Percentiles rank a stretch among this genome's conserved stretches.
Evolutionary conservation across 768 basidiomycete genomes (phyloP).

Genomic region (Leccinum obscurum): DNA sequence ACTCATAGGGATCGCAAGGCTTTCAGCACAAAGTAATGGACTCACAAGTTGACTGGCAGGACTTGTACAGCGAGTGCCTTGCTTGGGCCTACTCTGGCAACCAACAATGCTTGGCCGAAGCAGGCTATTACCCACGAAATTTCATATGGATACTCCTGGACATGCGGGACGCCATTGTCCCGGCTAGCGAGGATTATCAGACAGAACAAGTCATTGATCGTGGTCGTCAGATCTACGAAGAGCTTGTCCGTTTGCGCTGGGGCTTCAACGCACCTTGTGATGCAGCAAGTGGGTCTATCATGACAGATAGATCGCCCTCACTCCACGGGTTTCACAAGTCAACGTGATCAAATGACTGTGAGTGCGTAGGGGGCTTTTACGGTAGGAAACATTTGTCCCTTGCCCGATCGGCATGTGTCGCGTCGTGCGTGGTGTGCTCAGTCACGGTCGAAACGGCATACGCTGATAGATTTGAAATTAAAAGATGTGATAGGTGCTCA

Average conservation of each 20-base stretch:
- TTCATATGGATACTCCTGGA: not conserved
- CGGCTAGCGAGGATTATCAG: not conserved
- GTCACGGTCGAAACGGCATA: not conserved
- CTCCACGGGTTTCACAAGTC: not conserved
- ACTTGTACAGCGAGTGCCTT: too few species aligned
- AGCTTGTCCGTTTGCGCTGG: not conserved
- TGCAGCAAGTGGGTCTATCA: not conserved
- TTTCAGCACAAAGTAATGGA: too few species aligned
- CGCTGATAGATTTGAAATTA: not conserved
- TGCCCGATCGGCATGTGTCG: not conserved
- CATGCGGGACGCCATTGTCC: not conserved
- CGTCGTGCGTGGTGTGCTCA: not conserved
- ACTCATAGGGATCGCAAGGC: too few species aligned
- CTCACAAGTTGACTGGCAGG: too few species aligned
- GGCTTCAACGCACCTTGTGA: not conserved
- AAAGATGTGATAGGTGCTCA: not conserved
- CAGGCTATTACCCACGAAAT: not conserved
- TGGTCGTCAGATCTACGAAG: not conserved
- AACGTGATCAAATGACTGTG: too few species aligned
- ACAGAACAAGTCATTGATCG: not conserved
- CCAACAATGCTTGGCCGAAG: not conserved
- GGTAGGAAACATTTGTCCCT: constrained; percentile 5
- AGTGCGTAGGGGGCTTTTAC: too few species aligned
- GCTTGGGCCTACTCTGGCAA: not conserved
- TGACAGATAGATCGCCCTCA: not conserved